Conservation (phyloP, 73 alveolate species). For the Diophrys sp. region DNA sequence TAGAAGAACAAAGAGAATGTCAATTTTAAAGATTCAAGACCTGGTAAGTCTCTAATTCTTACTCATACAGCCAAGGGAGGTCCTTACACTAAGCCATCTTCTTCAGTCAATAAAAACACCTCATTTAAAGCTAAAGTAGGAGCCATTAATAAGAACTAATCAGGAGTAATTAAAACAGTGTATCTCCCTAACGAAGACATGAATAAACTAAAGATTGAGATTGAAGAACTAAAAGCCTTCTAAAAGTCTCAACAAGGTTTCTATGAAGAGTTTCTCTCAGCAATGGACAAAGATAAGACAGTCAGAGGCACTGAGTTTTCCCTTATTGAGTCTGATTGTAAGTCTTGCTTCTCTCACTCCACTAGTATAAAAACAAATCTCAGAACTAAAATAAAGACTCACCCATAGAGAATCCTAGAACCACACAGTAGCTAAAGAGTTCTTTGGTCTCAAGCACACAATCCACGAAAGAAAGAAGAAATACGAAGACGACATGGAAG, state of each 20-base stretch:
- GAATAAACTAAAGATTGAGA: slow-evolving; percentile 27
- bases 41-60: neutral
- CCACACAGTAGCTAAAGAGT: neutral
- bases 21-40: slow-evolving; percentile 4
- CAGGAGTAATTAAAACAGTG: slow-evolving; percentile 48
- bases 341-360: no score
- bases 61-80: neutral
- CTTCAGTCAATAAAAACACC: neutral
- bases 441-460: neutral
- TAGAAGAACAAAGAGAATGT: neutral
- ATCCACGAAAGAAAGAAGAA: neutral
- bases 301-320: slow-evolving; percentile 39
- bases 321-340: slow-evolving; percentile 18
- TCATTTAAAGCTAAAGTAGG: neutral
- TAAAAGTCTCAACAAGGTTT: neutral
- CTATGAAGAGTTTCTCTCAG: slow-evolving; percentile 31
- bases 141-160: neutral
- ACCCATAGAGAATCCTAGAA: neutral
- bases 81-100: neutral
- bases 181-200: slow-evolving; percentile 56
- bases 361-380: no score
- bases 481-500: neutral
- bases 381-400: neutral
- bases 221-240: slow-evolving; percentile 30
- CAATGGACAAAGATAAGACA: slow-evolving; percentile 35